Percentiles rank a stretch among this genome's conserved stretches.
phyloP scores from a whole-genome alignment of 768 basidiomycete species.

The Psilocybe cyanescens region DNA sequence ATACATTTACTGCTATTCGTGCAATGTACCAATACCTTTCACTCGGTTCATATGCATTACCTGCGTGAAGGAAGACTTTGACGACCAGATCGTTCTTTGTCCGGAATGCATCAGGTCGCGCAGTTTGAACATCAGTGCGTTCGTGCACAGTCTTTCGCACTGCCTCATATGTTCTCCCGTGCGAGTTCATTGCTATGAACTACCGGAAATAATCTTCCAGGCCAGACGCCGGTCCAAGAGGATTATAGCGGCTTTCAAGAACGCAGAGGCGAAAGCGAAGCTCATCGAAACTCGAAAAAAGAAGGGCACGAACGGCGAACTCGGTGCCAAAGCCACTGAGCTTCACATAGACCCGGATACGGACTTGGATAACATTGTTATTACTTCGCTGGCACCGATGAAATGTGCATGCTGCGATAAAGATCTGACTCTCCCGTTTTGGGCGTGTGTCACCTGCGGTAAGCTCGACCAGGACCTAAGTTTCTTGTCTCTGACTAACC shows the following conservation, averaged over 20 bases:
- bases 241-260: conserved; percentile 3
- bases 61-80: conserved; percentile 7
- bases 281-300: neutral
- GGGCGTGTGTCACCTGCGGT: conserved; percentile 11
- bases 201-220: neutral
- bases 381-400: conserved; percentile 1
- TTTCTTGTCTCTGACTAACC: neutral
- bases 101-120: conserved; percentile 1
- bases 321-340: neutral
- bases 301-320: neutral
- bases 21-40: neutral
- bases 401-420: conserved; percentile 7
- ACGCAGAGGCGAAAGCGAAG: neutral
- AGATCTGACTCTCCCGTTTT: conserved; percentile 5
- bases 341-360: neutral
- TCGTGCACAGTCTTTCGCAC: conserved; percentile 6
- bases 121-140: neutral
- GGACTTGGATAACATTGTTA: neutral
- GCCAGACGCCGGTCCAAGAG: neutral
- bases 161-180: neutral
- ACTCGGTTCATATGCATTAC: conserved; percentile 10
- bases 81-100: conserved; percentile 6
- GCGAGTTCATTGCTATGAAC: neutral
- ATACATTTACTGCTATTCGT: neutral
- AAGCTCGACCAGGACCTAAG: neutral